A percentile compares a stretch with the other conserved stretches of the same genome.
Conservation (phyloP, 2,329 filamentous ascomycete species). For the Epichloe elymi region DNA sequence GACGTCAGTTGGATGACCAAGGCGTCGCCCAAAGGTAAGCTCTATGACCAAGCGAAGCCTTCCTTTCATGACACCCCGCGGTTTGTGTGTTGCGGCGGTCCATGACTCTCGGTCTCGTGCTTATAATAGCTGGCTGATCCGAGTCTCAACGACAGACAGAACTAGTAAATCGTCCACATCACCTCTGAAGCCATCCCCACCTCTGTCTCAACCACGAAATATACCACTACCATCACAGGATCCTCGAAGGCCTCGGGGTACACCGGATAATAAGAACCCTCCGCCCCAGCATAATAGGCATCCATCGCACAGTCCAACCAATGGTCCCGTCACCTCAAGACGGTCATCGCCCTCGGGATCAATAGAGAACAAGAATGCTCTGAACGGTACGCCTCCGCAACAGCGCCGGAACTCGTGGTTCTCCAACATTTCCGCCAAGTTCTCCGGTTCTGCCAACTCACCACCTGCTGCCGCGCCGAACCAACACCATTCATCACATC, state of each 20-base stretch:
- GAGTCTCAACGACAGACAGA: conserved; percentile 15
- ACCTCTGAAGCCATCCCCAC: conserved; percentile 12
- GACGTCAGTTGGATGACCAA: conserved; percentile 86
- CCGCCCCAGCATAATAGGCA: conserved; percentile 9
- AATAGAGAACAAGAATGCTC: conserved; percentile 18
- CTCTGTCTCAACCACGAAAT: conserved; percentile 19
- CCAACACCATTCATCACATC: conserved; percentile 7
- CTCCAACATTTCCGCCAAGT: conserved; percentile 83
- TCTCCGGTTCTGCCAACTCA: conserved; percentile 48
- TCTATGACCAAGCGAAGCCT: neutral
- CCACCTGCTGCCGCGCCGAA: conserved; percentile 16
- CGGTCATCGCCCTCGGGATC: conserved; percentile 22
- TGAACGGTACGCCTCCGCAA: conserved; percentile 24
- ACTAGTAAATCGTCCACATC: conserved; percentile 17
- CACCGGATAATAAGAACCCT: conserved; percentile 12
- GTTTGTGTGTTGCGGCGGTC: neutral
- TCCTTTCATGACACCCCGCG: neutral
- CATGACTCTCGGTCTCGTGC: neutral
- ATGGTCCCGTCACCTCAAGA: conserved; percentile 12
- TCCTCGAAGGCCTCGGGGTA: conserved; percentile 14
- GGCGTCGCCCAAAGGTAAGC: conserved; percentile 63
- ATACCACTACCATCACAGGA: conserved; percentile 18
- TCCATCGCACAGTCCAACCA: conserved; percentile 11
- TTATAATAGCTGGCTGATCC: neutral
- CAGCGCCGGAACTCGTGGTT: conserved; percentile 76